Conservation (phyloP, 768 basidiomycete genomes). For the Macrolepiota albuminosa region DNA sequence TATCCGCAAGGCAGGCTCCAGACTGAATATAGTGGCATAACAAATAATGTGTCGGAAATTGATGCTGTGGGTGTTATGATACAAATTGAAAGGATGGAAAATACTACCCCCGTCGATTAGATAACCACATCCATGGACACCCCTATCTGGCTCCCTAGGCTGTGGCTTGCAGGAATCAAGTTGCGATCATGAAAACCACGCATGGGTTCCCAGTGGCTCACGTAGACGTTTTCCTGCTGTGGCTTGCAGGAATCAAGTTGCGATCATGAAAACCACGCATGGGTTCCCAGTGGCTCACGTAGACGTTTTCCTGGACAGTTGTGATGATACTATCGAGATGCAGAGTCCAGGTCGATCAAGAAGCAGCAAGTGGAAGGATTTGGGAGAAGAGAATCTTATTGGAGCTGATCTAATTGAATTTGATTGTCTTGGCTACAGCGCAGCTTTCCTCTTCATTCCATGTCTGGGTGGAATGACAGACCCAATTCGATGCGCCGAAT, state of each 20-base stretch:
- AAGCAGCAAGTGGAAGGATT: not conserved
- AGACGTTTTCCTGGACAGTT: not conserved
- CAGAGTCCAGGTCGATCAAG: not conserved
- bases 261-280: not conserved
- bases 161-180: not conserved
- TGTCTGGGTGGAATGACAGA: constrained; percentile 18
- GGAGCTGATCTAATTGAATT: constrained; percentile 7
- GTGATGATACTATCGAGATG: not conserved
- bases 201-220: not conserved
- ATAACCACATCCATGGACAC: not conserved
- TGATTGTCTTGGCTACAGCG: constrained; percentile 2
- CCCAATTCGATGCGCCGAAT: constrained; percentile 13
- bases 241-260: not conserved
- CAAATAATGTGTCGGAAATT: no score
- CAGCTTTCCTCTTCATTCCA: constrained; percentile 7
- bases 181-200: not conserved
- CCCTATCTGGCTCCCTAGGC: not conserved
- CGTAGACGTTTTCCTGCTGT: not conserved
- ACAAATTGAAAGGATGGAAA: no score
- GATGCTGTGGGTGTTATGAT: no score
- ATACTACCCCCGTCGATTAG: not conserved
- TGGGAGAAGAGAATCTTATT: not conserved
- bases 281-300: not conserved
- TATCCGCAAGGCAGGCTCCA: no score
- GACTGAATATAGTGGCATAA: no score